Conservation (phyloP, 2,329 filamentous ascomycete species). For the Xylaria sp. region DNA sequence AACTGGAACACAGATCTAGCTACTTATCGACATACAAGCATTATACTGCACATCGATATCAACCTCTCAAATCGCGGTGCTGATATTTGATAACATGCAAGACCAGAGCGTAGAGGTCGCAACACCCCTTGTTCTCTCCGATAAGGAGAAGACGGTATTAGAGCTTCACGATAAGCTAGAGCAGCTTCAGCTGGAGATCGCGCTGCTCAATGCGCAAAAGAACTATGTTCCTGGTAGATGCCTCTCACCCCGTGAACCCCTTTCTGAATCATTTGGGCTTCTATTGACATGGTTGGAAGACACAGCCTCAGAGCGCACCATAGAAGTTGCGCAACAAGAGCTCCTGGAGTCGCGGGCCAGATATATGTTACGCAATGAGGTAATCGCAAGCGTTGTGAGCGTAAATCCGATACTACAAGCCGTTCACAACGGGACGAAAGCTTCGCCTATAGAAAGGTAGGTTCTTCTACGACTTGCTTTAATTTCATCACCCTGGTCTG, state of each 20-base stretch:
- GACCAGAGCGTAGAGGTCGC: slow-evolving; percentile 48
- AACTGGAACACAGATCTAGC: neutral
- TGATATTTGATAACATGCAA: slow-evolving; percentile 33
- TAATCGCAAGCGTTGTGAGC: slow-evolving; percentile 74
- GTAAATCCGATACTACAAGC: slow-evolving; percentile 81
- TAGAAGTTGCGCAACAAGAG: slow-evolving; percentile 69
- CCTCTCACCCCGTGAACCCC: too few relatives aligned
- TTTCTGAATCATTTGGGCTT: neutral
- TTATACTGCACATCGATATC: neutral
- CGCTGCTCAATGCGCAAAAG: slow-evolving; percentile 67
- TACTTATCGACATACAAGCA: neutral
- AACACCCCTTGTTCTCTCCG: slow-evolving; percentile 65
- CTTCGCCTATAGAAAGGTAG: slow-evolving; percentile 75
- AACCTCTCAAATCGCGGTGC: neutral
- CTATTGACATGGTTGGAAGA: slow-evolving; percentile 56
- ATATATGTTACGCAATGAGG: slow-evolving; percentile 75
- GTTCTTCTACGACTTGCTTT: slow-evolving; percentile 26
- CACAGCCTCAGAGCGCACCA: slow-evolving; percentile 43
- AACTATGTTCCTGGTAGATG: slow-evolving; percentile 51
- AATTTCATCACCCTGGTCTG: neutral
- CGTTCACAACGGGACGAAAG: slow-evolving; percentile 73
- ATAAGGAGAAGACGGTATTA: slow-evolving; percentile 72
- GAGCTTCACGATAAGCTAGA: slow-evolving; percentile 77
- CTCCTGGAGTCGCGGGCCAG: slow-evolving; percentile 76
- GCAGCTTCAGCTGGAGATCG: slow-evolving; percentile 77